Conservation (phyloP, 1,139 yeast genomes). For the Blastobotrys illinoisensis region DNA sequence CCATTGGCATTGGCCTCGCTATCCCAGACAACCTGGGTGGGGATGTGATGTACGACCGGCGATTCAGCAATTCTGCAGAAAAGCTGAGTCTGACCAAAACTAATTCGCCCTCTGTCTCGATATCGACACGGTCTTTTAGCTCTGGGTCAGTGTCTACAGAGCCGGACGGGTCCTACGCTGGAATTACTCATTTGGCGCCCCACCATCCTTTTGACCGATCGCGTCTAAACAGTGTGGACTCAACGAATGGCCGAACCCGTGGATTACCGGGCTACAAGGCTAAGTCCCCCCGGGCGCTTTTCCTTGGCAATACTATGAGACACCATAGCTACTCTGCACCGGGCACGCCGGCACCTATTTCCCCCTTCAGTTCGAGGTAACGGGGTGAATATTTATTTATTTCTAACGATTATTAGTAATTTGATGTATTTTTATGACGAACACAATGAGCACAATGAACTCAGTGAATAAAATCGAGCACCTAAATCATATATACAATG, state of each 20-base stretch:
- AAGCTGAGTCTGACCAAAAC: neutral
- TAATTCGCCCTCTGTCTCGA: conserved; percentile 6
- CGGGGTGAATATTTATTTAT: neutral
- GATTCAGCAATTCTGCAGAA: neutral
- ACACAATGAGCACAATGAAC: neutral
- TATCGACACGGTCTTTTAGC: conserved; percentile 7
- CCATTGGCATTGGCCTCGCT: neutral
- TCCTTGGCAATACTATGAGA: neutral
- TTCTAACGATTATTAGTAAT: neutral
- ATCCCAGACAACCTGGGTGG: neutral
- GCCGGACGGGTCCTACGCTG: neutral
- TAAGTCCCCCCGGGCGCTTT: neutral
- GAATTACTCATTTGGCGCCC: neutral
- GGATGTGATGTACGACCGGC: neutral
- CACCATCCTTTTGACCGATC: neutral
- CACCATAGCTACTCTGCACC: neutral
- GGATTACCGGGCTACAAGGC: neutral
- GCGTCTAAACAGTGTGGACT: neutral
- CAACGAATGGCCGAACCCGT: neutral
- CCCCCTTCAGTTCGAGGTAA: neutral
- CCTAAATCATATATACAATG: too few relatives aligned
- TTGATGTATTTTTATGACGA: neutral
- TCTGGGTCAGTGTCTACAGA: conserved; percentile 9
- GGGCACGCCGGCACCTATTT: neutral
- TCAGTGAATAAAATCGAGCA: too few relatives aligned